Conservation (phyloP, 208 protist genomes). For the Trypanosoma melophagium region DNA sequence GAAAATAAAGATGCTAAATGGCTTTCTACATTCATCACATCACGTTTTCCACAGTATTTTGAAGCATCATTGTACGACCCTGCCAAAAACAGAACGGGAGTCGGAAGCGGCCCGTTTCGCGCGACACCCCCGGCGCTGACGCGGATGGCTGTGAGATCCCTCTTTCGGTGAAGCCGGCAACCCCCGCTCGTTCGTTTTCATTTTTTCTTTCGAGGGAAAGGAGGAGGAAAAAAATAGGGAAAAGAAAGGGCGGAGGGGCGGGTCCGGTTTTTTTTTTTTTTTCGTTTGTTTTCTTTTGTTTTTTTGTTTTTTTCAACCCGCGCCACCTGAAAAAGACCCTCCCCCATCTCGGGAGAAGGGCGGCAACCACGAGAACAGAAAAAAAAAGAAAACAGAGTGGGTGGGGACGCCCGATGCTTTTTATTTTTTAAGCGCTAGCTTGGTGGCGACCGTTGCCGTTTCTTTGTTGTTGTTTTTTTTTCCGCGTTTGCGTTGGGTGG, state of each 20-base stretch:
- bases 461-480: too few species aligned
- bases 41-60: slow-evolving; percentile 34
- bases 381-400: neutral
- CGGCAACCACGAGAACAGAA: neutral
- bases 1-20: slow-evolving; percentile 5
- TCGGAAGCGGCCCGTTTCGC: slow-evolving; percentile 5
- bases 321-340: too few species aligned
- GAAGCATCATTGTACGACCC: slow-evolving; percentile 21
- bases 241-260: too few species aligned
- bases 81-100: neutral
- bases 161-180: neutral
- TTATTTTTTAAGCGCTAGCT: too few species aligned
- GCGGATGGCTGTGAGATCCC: neutral
- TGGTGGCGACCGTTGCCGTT: too few species aligned
- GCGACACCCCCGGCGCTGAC: slow-evolving; percentile 12
- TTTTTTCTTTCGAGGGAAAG: too few species aligned
- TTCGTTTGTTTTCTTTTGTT: neutral
- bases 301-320: neutral
- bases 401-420: too few species aligned
- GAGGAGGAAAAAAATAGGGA: too few species aligned
- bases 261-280: slow-evolving; percentile 1
- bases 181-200: too few species aligned
- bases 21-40: slow-evolving; percentile 26
- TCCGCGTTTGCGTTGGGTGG: too few species aligned
- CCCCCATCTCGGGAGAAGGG: too few species aligned